These are phyloP conservation scores for Phytophthora lateralis DNA, from an alignment of 352 stramenopile species.

Conservation along the genomic window DNA sequence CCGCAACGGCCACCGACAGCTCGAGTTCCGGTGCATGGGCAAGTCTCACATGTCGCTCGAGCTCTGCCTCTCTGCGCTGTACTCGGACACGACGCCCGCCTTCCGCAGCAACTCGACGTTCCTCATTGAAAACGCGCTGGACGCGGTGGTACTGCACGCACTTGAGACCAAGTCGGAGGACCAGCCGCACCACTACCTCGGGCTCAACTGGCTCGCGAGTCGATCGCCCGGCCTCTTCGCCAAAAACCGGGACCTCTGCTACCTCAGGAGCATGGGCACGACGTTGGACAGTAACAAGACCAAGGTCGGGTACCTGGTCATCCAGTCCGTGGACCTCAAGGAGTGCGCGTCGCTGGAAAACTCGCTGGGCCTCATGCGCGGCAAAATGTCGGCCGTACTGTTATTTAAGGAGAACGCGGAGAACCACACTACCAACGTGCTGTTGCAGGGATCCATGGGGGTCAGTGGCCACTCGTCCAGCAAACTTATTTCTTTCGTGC, in stretches of 20 bases:
- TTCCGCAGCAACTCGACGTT: conserved; percentile 63
- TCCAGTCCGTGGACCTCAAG: conserved; percentile 60
- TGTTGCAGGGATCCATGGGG: conserved; percentile 62
- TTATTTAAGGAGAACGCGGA: conserved; percentile 62
- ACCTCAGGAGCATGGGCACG: conserved; percentile 56
- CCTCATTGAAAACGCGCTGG: conserved; percentile 61
- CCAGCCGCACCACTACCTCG: conserved; percentile 61
- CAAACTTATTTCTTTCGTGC: conserved; percentile 52
- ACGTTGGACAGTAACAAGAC: conserved; percentile 47
- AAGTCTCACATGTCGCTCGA: conserved; percentile 55
- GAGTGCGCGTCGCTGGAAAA: conserved; percentile 61
- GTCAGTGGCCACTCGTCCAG: conserved; percentile 45
- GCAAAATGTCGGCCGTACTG: conserved; percentile 59
- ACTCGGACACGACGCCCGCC: conserved; percentile 65
- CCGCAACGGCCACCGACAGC: conserved; percentile 34
- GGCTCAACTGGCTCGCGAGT: conserved; percentile 69
- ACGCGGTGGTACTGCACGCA: conserved; percentile 64
- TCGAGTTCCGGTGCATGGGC: conserved; percentile 75
- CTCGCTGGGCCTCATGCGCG: conserved; percentile 54
- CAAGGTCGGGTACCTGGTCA: conserved; percentile 61
- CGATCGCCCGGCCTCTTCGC: conserved; percentile 52
- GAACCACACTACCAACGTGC: conserved; percentile 44
- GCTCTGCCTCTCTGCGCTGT: conserved; percentile 54
- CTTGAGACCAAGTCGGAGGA: conserved; percentile 42
- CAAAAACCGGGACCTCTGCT: conserved; percentile 70